Base-by-base conservation (phyloP, 768 basidiomycete species). In the Mycena maculata region DNA sequence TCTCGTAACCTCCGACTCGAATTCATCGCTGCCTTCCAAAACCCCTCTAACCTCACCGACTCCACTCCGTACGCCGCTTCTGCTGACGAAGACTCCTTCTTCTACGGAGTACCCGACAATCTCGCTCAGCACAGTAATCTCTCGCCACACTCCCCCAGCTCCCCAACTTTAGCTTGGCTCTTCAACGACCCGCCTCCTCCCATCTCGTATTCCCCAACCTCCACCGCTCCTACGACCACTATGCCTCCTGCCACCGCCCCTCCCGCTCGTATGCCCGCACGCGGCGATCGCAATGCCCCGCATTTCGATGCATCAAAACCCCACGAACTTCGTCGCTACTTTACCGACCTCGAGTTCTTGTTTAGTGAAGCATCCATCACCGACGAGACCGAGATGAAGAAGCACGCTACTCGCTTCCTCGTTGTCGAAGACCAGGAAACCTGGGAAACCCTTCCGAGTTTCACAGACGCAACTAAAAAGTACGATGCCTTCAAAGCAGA, bases 401-500 rank as follows among this genome's bases (percentile, higher is more conserved):
- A 28, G 16, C 63, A 72, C 33, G 58, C 69, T 1, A 65, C 60
- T 33, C 20, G 55, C 1, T 75, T 63, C 25, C 53, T 74, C 9
- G 42, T 54, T 4, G 63, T 65, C 36, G 69, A 73, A 7, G 48
- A 70, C 18, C 60, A 71, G 48, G 72, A 74, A 10, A 61, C 64
- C 18, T 73, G 74, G 74, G 71, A 72, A 38, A 44, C 61, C 0
- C 52, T 73, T 3, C n/a, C 63, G 0, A 56, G 57, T 12, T 75
- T 61, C 30, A 28, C 39, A 6, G 54, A 49, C 39, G 30, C 44
- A 20, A 62, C 44, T 7, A 55, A 60, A 39, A 59, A 69, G 23
- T 78, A 68, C 48, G 64, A 70, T 11, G 60, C 68, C 1, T 75
- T 77, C 62, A 76, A 72, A 54, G 47, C 70, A 1, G 71, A 63